Evolutionary conservation across 2,329 filamentous ascomycete species (phyloP).

Genomic region (Capronia coronata): DNA sequence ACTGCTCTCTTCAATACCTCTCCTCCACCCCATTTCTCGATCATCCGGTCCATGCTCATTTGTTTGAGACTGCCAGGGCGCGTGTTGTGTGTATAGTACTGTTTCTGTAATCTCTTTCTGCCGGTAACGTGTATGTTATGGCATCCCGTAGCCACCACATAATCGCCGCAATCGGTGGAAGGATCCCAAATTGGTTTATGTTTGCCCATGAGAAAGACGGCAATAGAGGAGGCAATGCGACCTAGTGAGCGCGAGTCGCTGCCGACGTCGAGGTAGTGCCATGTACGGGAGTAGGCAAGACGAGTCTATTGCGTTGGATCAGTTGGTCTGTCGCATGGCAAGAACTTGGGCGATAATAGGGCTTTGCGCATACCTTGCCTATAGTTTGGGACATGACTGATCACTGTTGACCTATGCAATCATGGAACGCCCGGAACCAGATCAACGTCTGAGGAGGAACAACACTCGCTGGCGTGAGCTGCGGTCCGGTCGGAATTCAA

Average conservation of each 20-base stretch:
- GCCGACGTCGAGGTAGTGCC: conserved; percentile 80
- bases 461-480: neutral
- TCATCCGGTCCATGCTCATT: conserved; percentile 91
- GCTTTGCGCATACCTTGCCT: conserved; percentile 37
- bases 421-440: conserved; percentile 2
- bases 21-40: conserved; percentile 86
- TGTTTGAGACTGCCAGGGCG: conserved; percentile 77
- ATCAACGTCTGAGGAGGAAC: too few relatives aligned
- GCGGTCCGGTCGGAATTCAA: neutral
- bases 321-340: neutral
- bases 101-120: conserved; percentile 87
- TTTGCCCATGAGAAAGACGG: conserved; percentile 68
- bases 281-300: conserved; percentile 90
- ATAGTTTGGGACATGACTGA: conserved; percentile 41
- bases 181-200: conserved; percentile 98
- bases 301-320: conserved; percentile 58
- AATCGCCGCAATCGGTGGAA: conserved; percentile 97
- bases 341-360: neutral
- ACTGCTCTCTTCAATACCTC: conserved; percentile 90
- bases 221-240: conserved; percentile 44
- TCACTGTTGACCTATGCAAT: conserved; percentile 17
- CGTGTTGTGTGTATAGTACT: conserved; percentile 91
- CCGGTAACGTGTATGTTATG: conserved; percentile 80
- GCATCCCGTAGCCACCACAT: conserved; percentile 90
- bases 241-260: conserved; percentile 44